A percentile compares a stretch with the other conserved stretches of the same genome.
phyloP scores from a whole-genome alignment of 768 basidiomycete species.

The Naganishia antarctica region DNA sequence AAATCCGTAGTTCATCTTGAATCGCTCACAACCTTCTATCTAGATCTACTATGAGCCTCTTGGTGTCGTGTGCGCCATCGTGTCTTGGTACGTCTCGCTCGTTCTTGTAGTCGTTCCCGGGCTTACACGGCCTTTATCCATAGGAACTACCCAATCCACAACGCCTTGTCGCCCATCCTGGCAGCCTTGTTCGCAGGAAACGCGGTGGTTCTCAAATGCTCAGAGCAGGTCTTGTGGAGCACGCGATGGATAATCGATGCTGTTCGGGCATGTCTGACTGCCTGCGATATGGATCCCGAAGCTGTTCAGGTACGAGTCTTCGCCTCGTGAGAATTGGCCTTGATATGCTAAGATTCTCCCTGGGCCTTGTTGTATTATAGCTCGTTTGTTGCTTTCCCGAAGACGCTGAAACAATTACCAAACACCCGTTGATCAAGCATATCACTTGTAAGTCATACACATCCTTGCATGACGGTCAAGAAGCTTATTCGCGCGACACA shows the following conservation, averaged over 20 bases:
- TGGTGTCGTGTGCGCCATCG: slow-evolving; percentile 85
- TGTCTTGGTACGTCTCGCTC: slow-evolving; percentile 62
- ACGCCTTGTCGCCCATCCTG: slow-evolving; percentile 87
- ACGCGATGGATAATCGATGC: slow-evolving; percentile 67
- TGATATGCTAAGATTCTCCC: no score
- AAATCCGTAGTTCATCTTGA: no score
- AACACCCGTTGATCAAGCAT: slow-evolving; percentile 72
- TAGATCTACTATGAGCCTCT: slow-evolving; percentile 70
- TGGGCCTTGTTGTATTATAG: slow-evolving; percentile 47
- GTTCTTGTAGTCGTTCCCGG: no score
- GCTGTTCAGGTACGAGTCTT: slow-evolving; percentile 68
- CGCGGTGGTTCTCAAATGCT: slow-evolving; percentile 74
- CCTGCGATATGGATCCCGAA: slow-evolving; percentile 75
- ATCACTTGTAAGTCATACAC: slow-evolving; percentile 58
- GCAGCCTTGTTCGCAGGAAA: slow-evolving; percentile 89
- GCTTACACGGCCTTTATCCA: neutral
- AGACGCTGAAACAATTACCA: slow-evolving; percentile 74
- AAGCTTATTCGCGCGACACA: slow-evolving; percentile 31
- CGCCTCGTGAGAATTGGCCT: neutral
- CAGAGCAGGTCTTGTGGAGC: slow-evolving; percentile 73
- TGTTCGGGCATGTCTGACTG: slow-evolving; percentile 68
- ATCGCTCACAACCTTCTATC: slow-evolving; percentile 13
- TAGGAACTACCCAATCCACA: slow-evolving; percentile 61
- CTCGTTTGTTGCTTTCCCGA: slow-evolving; percentile 84
- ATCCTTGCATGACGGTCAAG: neutral